These are phyloP conservation scores for Podospora anserina DNA, from an alignment of 495 filamentous ascomycete species.

Conservation along the genomic window DNA sequence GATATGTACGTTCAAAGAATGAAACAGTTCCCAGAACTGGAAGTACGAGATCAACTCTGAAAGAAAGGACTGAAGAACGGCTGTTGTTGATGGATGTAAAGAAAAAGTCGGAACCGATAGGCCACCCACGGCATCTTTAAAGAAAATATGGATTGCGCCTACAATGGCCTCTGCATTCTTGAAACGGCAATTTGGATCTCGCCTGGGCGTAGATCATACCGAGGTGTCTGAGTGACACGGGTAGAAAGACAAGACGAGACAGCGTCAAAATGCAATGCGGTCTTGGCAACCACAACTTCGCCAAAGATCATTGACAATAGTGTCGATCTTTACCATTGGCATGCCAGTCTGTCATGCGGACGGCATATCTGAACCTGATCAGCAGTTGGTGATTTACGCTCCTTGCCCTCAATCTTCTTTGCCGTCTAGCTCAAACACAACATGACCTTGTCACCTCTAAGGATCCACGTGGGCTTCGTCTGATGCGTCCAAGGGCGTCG, in stretches of 20 bases:
- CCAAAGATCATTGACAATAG: background rate
- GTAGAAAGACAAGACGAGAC: constrained; percentile 6
- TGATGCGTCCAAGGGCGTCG: background rate
- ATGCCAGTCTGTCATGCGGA: background rate
- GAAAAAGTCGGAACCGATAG: background rate
- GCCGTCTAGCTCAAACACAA: constrained; percentile 7
- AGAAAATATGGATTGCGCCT: background rate
- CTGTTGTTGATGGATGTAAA: background rate
- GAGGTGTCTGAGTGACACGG: background rate
- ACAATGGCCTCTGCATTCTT: background rate
- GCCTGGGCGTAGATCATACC: constrained; percentile 10
- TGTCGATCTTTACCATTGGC: background rate
- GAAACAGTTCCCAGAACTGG: constrained; percentile 34
- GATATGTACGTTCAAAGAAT: constrained; percentile 23
- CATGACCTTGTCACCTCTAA: too few relatives aligned
- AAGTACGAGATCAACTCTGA: constrained; percentile 28
- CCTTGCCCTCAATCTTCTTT: background rate
- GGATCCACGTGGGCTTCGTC: background rate
- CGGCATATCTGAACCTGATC: background rate
- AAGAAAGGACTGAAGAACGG: constrained; percentile 19
- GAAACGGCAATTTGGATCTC: constrained; percentile 11
- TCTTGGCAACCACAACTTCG: constrained; percentile 3
- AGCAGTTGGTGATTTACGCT: background rate
- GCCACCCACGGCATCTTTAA: background rate
- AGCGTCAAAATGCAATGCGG: background rate